These are phyloP conservation scores for Sporothrix pallida DNA, from an alignment of 2,329 filamentous ascomycete genomes.

Conservation along the genomic window DNA sequence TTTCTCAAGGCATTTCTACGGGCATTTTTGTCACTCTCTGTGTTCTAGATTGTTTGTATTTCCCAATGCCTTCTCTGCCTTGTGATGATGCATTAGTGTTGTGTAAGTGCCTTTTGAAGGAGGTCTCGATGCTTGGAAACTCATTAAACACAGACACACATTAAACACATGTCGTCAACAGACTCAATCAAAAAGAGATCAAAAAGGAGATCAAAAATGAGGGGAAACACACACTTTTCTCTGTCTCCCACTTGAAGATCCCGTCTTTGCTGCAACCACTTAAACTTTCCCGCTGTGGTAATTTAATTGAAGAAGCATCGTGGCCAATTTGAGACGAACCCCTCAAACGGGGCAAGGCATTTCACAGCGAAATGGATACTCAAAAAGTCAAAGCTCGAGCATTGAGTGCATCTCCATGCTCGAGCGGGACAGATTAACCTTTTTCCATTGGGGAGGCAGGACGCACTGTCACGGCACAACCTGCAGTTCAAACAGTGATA, in stretches of 20 bases:
- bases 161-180: neutral
- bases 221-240: neutral
- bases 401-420: neutral
- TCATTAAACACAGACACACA: slow-evolving; percentile 15
- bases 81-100: slow-evolving; percentile 5
- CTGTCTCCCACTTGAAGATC: neutral
- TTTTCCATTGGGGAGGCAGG: neutral
- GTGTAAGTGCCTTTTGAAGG: neutral
- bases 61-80: neutral
- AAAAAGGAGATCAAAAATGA: neutral
- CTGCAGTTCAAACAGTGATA: neutral
- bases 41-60: neutral
- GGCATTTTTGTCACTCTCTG: neutral
- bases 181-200: neutral
- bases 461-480: neutral
- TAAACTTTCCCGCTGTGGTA: neutral
- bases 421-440: neutral
- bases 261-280: slow-evolving; percentile 24
- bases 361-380: neutral
- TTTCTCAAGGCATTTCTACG: neutral
- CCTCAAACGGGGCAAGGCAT: neutral
- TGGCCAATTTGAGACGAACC: neutral
- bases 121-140: neutral
- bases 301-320: slow-evolving; percentile 3
- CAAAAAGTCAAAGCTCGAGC: neutral